These are phyloP conservation scores for Syzygium aqueum DNA, from an alignment of 345 rosid species.

Conservation along the genomic window DNA sequence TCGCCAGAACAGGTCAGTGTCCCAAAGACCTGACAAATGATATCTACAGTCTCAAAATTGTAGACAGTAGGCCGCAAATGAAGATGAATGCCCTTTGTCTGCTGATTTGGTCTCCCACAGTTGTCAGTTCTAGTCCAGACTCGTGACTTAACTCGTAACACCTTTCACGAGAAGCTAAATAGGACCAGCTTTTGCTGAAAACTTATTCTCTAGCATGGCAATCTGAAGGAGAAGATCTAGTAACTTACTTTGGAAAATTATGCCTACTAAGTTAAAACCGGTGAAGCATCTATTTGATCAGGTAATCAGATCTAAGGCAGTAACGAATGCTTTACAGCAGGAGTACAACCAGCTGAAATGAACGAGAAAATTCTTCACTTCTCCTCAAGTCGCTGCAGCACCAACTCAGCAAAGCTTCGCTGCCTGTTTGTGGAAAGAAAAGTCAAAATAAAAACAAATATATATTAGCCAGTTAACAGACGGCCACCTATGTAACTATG, in stretches of 20 bases:
- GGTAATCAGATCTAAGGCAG: not conserved
- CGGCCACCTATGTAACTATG: not conserved
- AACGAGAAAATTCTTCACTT: constrained; percentile 20
- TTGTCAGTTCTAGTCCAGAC: not conserved
- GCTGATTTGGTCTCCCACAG: not conserved
- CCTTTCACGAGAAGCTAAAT: not conserved
- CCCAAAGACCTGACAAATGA: not conserved
- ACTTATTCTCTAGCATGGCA: not conserved
- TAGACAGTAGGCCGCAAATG: not conserved
- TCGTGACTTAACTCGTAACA: not conserved
- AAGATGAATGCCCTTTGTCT: not conserved
- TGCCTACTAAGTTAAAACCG: not conserved
- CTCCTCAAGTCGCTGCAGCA: constrained; percentile 69
- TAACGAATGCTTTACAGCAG: not conserved
- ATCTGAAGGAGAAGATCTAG: not conserved
- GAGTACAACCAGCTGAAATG: not conserved
- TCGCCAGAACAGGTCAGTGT: not conserved
- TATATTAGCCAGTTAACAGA: not conserved
- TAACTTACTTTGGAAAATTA: not conserved
- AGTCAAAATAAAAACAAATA: not conserved
- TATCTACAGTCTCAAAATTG: not conserved
- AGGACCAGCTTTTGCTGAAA: not conserved
- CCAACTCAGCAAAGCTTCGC: constrained; percentile 79
- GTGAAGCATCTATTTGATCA: not conserved
- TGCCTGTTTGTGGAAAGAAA: constrained; percentile 48